Evolutionary conservation across 1,139 yeast species (phyloP).

Genomic region (Tardiomyces digboiensis): DNA sequence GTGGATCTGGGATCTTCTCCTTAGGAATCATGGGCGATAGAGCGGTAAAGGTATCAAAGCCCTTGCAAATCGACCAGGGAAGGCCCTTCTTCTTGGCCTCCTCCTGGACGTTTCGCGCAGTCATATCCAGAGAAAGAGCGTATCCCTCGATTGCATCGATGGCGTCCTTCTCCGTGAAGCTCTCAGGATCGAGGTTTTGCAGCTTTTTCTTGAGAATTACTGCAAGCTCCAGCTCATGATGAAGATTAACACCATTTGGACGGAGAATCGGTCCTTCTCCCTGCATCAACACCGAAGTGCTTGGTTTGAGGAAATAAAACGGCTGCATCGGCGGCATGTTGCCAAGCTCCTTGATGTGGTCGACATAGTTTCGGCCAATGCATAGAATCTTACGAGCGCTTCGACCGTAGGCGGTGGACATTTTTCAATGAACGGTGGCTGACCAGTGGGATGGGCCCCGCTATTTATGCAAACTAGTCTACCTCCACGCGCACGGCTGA

Average conservation of each 20-base stretch:
- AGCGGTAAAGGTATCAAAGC: conserved; percentile 93
- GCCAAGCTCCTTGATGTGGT: conserved; percentile 85
- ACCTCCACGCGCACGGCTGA: too few species aligned
- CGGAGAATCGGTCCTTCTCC: conserved; percentile 67
- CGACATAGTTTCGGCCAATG: conserved; percentile 94
- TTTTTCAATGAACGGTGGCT: background rate
- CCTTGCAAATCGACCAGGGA: conserved; percentile 96
- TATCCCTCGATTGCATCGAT: conserved; percentile 74
- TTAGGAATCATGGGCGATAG: conserved; percentile 64
- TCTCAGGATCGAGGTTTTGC: conserved; percentile 46
- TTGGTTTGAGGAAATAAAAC: conserved; percentile 85
- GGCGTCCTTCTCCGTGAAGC: conserved; percentile 58
- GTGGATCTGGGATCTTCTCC: conserved; percentile 57
- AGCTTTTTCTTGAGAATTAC: conserved; percentile 57
- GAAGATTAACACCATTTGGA: conserved; percentile 75
- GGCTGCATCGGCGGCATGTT: conserved; percentile 70
- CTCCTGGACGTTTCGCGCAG: conserved; percentile 93
- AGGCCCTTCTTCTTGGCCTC: conserved; percentile 91
- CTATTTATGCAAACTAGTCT: too few species aligned
- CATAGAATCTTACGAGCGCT: conserved; percentile 77
- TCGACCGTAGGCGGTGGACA: conserved; percentile 37
- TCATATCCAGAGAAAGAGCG: conserved; percentile 83
- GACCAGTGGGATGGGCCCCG: too few species aligned
- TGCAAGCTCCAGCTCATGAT: conserved; percentile 92
- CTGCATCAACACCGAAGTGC: conserved; percentile 36